Evolutionary conservation across 1,139 yeast genomes (phyloP).

Genomic region (Yamadazyma sp.): DNA sequence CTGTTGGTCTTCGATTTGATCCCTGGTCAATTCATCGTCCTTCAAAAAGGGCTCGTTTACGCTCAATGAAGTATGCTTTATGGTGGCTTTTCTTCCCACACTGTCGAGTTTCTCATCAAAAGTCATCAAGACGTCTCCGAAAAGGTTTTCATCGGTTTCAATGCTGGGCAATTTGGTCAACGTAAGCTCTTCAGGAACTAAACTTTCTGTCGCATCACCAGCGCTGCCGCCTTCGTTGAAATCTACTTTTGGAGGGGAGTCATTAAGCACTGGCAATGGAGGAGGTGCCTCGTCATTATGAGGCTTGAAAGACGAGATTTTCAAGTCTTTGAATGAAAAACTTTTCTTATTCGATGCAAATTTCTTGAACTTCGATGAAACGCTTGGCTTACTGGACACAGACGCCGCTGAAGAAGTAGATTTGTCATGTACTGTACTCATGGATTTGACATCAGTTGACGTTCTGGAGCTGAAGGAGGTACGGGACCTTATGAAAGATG

Average conservation of each 20-base stretch:
- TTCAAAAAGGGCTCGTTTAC: conserved; percentile 36
- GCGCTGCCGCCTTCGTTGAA: neutral
- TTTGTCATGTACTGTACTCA: neutral
- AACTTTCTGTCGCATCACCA: conserved; percentile 1
- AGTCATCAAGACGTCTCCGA: conserved; percentile 34
- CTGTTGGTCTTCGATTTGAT: conserved; percentile 44
- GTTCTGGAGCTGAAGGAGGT: neutral
- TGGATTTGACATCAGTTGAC: conserved; percentile 2
- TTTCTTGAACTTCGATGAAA: conserved; percentile 11
- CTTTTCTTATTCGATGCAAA: conserved; percentile 9
- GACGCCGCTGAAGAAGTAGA: neutral
- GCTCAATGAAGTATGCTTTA: conserved; percentile 13
- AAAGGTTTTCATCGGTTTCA: conserved; percentile 32
- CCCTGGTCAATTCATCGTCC: conserved; percentile 46
- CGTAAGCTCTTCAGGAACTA: conserved; percentile 15
- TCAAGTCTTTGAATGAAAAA: conserved; percentile 17
- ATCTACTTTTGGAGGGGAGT: neutral
- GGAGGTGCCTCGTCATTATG: conserved; percentile 13
- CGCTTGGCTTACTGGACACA: neutral
- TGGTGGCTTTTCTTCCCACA: conserved; percentile 19
- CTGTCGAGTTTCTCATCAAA: conserved; percentile 27
- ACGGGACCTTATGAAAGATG: neutral
- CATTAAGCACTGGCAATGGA: conserved; percentile 10
- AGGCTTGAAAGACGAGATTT: conserved; percentile 12
- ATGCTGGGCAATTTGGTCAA: conserved; percentile 29